A percentile compares a stretch with the other conserved stretches of the same genome.
Evolutionary conservation across 1,284 basidiomycete species (phyloP).

Genomic region (Cryptococcus sp.): DNA sequence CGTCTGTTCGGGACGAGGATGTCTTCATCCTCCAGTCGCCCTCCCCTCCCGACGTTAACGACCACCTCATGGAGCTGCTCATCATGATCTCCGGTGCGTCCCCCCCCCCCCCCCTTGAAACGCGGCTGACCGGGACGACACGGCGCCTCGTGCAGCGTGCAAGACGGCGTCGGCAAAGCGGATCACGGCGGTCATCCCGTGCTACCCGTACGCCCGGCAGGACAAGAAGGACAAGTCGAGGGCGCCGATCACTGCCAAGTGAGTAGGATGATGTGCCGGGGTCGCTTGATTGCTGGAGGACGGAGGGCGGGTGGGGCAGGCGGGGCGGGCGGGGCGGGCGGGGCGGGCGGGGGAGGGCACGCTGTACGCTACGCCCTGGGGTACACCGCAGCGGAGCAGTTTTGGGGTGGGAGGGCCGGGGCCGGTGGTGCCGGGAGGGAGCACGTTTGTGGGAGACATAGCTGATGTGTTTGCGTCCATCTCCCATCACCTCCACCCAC

Average conservation of each 20-base stretch:
- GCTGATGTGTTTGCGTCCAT: neutral
- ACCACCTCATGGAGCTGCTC: constrained; percentile 55
- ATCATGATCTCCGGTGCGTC: constrained; percentile 53
- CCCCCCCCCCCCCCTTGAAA: neutral
- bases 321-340: too few relatives aligned
- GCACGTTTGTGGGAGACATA: neutral
- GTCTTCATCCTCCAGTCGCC: constrained; percentile 88
- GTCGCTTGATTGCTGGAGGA: neutral
- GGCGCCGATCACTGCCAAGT: constrained; percentile 95
- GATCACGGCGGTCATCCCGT: constrained; percentile 97
- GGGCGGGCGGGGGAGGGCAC: too few relatives aligned
- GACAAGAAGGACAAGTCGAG: constrained; percentile 98
- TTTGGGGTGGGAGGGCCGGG: too few relatives aligned
- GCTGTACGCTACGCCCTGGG: neutral
- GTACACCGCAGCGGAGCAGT: neutral
- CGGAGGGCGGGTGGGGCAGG: too few relatives aligned
- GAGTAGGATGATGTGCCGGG: constrained; percentile 13
- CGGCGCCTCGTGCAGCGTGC: constrained; percentile 66
- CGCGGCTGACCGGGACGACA: constrained; percentile 1
- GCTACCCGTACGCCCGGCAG: constrained; percentile 93
- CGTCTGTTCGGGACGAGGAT: constrained; percentile 95
- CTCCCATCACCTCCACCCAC: neutral
- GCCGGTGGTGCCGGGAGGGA: neutral
- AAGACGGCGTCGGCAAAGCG: constrained; percentile 94
- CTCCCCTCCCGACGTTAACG: constrained; percentile 50